phyloP scores from a whole-genome alignment of 805 yeast species.

The Allodekkera sacchari region DNA sequence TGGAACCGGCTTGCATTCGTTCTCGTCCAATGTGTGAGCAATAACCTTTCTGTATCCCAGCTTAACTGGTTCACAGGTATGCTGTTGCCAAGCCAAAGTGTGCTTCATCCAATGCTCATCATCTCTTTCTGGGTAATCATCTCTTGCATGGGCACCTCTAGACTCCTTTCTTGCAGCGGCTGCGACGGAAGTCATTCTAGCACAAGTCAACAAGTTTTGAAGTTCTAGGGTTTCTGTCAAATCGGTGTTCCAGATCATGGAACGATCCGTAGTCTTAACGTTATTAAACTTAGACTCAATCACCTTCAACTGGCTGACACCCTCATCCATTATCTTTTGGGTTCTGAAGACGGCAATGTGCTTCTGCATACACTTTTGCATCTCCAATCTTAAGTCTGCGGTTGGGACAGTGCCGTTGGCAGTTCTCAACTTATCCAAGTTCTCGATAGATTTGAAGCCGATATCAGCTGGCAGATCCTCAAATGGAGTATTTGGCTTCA shows the following conservation, averaged over 20 bases:
- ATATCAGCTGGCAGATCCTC: conserved; percentile 75
- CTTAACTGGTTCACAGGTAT: conserved; percentile 59
- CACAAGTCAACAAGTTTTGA: conserved; percentile 95
- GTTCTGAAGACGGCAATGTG: conserved; percentile 97
- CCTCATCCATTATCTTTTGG: conserved; percentile 84
- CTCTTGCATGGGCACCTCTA: conserved; percentile 99
- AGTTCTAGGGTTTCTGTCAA: conserved; percentile 92
- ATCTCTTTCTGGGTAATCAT: conserved; percentile 93
- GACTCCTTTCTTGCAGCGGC: conserved; percentile 96
- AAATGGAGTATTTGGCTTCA: conserved; percentile 85
- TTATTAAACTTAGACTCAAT: conserved; percentile 70
- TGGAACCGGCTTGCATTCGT: conserved; percentile 92
- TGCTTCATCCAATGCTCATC: conserved; percentile 98
- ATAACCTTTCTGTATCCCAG: conserved; percentile 85
- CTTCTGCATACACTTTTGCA: conserved; percentile 95
- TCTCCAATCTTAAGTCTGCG: conserved; percentile 78
- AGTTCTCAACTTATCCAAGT: conserved; percentile 80
- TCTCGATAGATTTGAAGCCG: conserved; percentile 84
- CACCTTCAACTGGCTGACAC: conserved; percentile 69
- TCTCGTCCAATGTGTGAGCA: conserved; percentile 76
- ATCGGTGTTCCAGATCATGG: conserved; percentile 98
- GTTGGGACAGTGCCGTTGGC: conserved; percentile 79
- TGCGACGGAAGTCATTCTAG: conserved; percentile 87
- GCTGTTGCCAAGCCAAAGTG: conserved; percentile 82
- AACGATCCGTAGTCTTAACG: conserved; percentile 86